These are phyloP conservation scores for Gigaspora rosea DNA, from an alignment of 192 early-diverging fungal species.

Conservation along the genomic window DNA sequence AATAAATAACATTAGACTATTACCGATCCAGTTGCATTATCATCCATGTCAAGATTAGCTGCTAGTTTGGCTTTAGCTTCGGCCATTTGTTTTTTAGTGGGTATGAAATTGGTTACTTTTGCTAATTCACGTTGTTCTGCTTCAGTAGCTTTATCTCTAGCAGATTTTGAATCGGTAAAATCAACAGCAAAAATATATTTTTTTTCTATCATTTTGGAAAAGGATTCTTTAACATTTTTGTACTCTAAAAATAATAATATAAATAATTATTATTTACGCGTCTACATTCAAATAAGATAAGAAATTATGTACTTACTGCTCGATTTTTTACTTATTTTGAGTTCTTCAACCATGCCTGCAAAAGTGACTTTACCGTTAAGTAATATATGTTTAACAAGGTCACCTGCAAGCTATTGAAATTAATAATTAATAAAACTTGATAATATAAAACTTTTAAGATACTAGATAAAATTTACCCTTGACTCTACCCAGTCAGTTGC, in stretches of 20 bases:
- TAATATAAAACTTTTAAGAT: background rate
- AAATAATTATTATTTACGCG: background rate
- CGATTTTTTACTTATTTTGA: slow-evolving; percentile 25
- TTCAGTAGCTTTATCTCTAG: slow-evolving; percentile 60
- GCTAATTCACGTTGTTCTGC: slow-evolving; percentile 57
- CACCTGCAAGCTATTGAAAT: slow-evolving; percentile 10
- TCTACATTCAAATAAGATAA: slow-evolving; percentile 9
- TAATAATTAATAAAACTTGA: background rate
- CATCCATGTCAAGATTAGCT: slow-evolving; percentile 54
- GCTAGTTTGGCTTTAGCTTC: slow-evolving; percentile 49
- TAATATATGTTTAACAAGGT: slow-evolving; percentile 31
- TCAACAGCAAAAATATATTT: slow-evolving; percentile 62
- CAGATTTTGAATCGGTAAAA: slow-evolving; percentile 61
- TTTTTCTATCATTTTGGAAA: slow-evolving; percentile 60
- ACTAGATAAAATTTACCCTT: background rate
- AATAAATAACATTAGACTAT: background rate
- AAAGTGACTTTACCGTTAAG: slow-evolving; percentile 38
- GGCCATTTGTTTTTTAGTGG: slow-evolving; percentile 64
- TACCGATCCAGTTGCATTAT: slow-evolving; percentile 14
- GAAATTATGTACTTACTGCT: slow-evolving; percentile 18
- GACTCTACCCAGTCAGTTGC: background rate
- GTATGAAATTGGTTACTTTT: slow-evolving; percentile 55
- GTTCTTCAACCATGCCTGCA: slow-evolving; percentile 23
- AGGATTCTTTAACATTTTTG: slow-evolving; percentile 33
- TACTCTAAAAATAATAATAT: slow-evolving; percentile 18